A percentile compares a stretch with the other conserved stretches of the same genome.
phyloP scores from a whole-genome alignment of 371 early-diverging fungal species.

The Zopfochytrium polystomum region DNA sequence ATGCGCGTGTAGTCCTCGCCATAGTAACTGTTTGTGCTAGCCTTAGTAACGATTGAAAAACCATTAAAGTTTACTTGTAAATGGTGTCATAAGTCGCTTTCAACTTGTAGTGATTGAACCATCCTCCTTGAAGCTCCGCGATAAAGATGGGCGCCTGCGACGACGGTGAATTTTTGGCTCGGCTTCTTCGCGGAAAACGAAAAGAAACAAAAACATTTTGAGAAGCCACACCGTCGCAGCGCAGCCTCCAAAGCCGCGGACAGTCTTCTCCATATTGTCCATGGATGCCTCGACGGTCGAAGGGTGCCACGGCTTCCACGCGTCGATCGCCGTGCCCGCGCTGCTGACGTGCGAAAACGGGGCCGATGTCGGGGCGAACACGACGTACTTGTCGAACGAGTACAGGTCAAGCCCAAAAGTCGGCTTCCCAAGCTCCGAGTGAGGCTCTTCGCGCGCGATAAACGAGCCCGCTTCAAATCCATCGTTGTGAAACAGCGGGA shows the following conservation, averaged over 20 bases:
- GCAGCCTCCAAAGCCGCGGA: constrained; percentile 70
- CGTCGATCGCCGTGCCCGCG: background rate
- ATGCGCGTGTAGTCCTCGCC: constrained; percentile 69
- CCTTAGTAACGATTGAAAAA: background rate
- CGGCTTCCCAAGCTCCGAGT: constrained; percentile 11
- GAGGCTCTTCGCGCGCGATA: constrained; percentile 4
- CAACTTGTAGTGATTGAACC: constrained; percentile 74
- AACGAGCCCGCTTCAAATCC: constrained; percentile 56
- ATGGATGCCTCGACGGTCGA: constrained; percentile 55
- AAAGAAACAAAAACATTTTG: constrained; percentile 24
- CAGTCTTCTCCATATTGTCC: constrained; percentile 65
- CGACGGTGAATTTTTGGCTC: too few relatives aligned
- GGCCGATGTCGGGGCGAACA: constrained; percentile 33
- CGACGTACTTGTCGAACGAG: constrained; percentile 77
- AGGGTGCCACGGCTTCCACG: constrained; percentile 60
- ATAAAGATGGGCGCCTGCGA: constrained; percentile 67
- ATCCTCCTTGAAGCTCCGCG: constrained; percentile 79
- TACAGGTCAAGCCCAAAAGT: constrained; percentile 74
- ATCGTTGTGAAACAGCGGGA: constrained; percentile 82
- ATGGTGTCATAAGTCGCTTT: constrained; percentile 68
- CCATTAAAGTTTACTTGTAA: constrained; percentile 25
- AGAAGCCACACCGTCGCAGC: constrained; percentile 49
- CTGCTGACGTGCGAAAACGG: constrained; percentile 13
- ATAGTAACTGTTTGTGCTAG: constrained; percentile 54
- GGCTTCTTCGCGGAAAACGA: background rate